These are phyloP conservation scores for Hyaloperonospora arabidopsidis DNA, from an alignment of 352 stramenopile genomes.

Conservation along the genomic window DNA sequence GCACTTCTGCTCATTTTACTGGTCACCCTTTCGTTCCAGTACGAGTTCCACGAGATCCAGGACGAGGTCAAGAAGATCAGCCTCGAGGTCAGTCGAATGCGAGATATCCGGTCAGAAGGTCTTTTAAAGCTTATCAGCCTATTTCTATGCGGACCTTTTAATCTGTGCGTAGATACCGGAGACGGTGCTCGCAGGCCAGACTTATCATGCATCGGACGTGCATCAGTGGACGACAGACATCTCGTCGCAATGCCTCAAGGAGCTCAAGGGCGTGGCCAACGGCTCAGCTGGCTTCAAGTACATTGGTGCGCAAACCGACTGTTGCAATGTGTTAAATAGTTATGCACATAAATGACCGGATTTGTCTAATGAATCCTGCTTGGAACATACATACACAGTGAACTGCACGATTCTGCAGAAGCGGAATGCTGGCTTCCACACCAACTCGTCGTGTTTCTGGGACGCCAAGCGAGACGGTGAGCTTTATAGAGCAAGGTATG, in stretches of 20 bases:
- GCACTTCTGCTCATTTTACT: background rate
- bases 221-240: constrained; percentile 75
- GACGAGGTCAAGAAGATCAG: constrained; percentile 83
- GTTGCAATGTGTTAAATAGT: constrained; percentile 35
- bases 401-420: constrained; percentile 87
- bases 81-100: constrained; percentile 42
- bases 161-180: constrained; percentile 51
- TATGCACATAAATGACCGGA: constrained; percentile 23
- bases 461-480: constrained; percentile 75
- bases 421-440: constrained; percentile 81
- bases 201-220: constrained; percentile 76
- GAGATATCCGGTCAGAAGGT: background rate
- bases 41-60: constrained; percentile 80
- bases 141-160: background rate
- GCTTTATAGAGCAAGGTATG: constrained; percentile 9
- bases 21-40: constrained; percentile 27
- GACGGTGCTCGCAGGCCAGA: constrained; percentile 50
- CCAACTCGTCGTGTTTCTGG: constrained; percentile 84
- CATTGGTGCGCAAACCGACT: constrained; percentile 40
- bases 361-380: no score
- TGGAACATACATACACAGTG: constrained; percentile 28
- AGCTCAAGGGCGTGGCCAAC: constrained; percentile 77
- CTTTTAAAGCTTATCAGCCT: background rate
- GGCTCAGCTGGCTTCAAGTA: constrained; percentile 86
- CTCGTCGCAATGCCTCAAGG: constrained; percentile 70